Conservation (phyloP, 768 basidiomycete genomes). For the Pholiota conissans region DNA sequence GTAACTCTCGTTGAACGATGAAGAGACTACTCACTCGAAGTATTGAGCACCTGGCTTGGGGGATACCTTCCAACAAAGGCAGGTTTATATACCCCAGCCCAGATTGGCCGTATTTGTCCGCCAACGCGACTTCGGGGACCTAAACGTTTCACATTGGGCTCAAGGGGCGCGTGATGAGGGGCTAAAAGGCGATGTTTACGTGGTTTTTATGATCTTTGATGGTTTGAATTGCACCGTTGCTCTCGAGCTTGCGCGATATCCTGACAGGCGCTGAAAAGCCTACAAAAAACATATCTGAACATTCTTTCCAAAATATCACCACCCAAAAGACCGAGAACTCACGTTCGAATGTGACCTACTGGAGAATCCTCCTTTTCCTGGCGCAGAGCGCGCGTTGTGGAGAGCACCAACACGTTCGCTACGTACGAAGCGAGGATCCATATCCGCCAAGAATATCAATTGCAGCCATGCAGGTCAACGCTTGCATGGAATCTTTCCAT, state of each 20-base stretch:
- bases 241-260: background rate
- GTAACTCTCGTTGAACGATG: background rate
- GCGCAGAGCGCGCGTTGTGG: no score
- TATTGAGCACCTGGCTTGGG: conserved; percentile 9
- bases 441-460: no score
- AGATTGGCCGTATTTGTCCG: background rate
- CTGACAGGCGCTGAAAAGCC: background rate
- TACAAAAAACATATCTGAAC: no score
- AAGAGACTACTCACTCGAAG: background rate
- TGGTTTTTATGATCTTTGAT: background rate
- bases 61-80: background rate
- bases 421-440: no score
- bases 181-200: background rate
- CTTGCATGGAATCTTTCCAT: no score
- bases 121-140: background rate
- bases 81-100: background rate
- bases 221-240: background rate
- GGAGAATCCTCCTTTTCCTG: no score
- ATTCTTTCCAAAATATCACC: no score
- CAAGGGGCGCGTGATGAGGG: background rate
- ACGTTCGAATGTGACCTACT: no score
- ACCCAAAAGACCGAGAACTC: no score
- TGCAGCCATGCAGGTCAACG: no score
- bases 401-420: no score
- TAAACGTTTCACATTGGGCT: background rate